A percentile compares a stretch with the other conserved stretches of the same genome.
phyloP scores from a whole-genome alignment of 805 yeast species.

The Zygosaccharomyces gambellarensis region DNA sequence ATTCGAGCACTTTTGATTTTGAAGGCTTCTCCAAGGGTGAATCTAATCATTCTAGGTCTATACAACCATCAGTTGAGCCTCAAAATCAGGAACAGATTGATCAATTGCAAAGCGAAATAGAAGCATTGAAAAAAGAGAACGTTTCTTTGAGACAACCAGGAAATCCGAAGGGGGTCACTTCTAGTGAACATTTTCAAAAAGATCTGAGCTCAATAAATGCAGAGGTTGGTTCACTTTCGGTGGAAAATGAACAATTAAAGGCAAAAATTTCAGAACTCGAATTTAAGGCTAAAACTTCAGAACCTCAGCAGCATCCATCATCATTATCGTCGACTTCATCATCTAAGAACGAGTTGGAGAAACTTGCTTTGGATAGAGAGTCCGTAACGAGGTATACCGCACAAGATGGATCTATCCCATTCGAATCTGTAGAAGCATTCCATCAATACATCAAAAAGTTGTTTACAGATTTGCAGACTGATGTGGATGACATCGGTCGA shows the following conservation, averaged over 20 bases:
- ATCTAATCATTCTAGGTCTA: not conserved
- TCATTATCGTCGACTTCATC: not conserved
- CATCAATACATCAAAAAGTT: slow-evolving; percentile 11
- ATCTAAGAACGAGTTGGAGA: not conserved
- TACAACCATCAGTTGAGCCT: not conserved
- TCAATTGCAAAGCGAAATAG: slow-evolving; percentile 18
- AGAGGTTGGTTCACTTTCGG: slow-evolving; percentile 26
- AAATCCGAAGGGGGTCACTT: slow-evolving; percentile 3
- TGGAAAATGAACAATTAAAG: slow-evolving; percentile 35
- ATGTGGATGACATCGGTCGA: slow-evolving; percentile 13
- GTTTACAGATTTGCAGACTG: slow-evolving; percentile 8
- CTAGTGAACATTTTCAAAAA: slow-evolving; percentile 22
- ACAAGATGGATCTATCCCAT: slow-evolving; percentile 20
- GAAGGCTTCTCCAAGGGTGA: not conserved
- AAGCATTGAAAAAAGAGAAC: slow-evolving; percentile 9
- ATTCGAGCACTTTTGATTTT: not conserved
- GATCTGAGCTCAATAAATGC: slow-evolving; percentile 23
- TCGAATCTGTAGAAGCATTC: slow-evolving; percentile 10
- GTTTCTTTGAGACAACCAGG: slow-evolving; percentile 3
- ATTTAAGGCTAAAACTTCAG: slow-evolving; percentile 32
- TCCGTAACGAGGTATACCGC: slow-evolving; percentile 12
- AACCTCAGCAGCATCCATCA: not conserved
- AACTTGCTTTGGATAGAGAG: slow-evolving; percentile 7
- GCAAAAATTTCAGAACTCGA: slow-evolving; percentile 44
- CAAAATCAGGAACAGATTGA: slow-evolving; percentile 6